Evolutionary conservation across 2,329 filamentous ascomycete species (phyloP), one percentile per base, ranked within the genome.

Genomic region (Chalaropsis ovoidea): DNA sequence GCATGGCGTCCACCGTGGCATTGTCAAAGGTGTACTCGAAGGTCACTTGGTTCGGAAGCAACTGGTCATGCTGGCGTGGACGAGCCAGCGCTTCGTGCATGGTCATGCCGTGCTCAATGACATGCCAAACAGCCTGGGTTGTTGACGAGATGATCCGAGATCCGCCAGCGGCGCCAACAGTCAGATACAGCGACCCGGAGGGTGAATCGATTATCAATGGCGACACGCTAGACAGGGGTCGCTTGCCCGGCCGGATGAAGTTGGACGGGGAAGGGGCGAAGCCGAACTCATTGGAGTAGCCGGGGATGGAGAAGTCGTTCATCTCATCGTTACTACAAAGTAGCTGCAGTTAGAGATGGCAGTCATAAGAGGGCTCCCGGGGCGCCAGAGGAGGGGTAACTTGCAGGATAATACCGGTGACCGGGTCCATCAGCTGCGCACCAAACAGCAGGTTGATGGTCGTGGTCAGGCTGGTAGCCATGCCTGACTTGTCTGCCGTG

Each of bases 391-490:
- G 2, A n/a, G 13, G 6, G 35, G 8, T 47, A 74, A 69, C 74
- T 66, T 72, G 77, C 76, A 95, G 83, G 65, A 95, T 89, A 67
- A 96, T 81, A 19, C 92, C 92, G 0, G 90, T 92, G 70, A 87
- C 82, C 0, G 90, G 89, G 0, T 93, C 87, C 75, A 95, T 84
- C 69, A 95, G 74, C 22, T 85, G 80, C 35, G 86, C 87, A 58
- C 93, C 93, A 71, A 95, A 97, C 2, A 94, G 80, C 3, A 94
- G 79, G 74, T 96, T 96, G 66, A 96, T 79, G 0, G 93, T 96
- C 0, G 90, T 94, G 0, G 92, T 96, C 13, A 91, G 80, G 0
- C 88, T 87, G 43, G 95, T 82, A 1, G 90, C 85, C 74, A 96
- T 79, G 6, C 92, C 92, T 0, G 81, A 80, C 7, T 75, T 74